A percentile compares a stretch with the other conserved stretches of the same genome.
phyloP scores from a whole-genome alignment of 2,329 filamentous ascomycete species.

The Corinectria fuckeliana region DNA sequence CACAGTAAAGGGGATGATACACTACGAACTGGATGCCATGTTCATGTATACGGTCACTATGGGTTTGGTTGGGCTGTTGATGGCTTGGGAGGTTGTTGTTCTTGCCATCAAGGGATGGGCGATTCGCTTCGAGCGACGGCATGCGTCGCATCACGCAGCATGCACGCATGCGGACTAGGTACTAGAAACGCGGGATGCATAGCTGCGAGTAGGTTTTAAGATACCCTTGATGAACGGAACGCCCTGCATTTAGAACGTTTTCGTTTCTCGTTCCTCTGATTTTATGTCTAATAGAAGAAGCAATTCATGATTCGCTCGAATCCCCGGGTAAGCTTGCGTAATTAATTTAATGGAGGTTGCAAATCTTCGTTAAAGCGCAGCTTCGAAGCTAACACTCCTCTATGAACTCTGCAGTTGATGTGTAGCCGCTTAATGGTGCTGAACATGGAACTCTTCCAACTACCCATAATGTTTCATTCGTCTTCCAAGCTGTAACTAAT shows the following conservation, averaged over 20 bases:
- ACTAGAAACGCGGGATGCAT: slow-evolving; percentile 1
- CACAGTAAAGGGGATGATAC: slow-evolving; percentile 77
- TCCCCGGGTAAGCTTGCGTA: neutral
- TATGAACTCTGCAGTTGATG: no score
- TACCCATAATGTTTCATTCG: no score
- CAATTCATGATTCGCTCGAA: neutral
- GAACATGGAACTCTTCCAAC: no score
- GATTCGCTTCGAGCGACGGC: slow-evolving; percentile 52
- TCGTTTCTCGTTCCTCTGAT: neutral
- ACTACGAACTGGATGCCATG: slow-evolving; percentile 84
- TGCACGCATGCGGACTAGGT: neutral
- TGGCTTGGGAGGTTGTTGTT: slow-evolving; percentile 81
- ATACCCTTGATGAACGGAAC: slow-evolving; percentile 36
- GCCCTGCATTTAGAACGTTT: slow-evolving; percentile 7
- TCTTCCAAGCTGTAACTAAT: no score
- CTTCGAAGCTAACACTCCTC: neutral
- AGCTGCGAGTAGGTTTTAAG: slow-evolving; percentile 27
- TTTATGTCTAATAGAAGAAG: neutral
- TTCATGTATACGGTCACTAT: slow-evolving; percentile 90
- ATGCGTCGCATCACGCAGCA: neutral
- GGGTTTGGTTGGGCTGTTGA: slow-evolving; percentile 81
- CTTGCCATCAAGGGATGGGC: slow-evolving; percentile 92
- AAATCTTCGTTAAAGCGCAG: neutral
- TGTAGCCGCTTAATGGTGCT: no score
- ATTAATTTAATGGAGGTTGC: neutral